Evolutionary conservation across 805 yeast genomes (phyloP).

Genomic region (Komagataella kurtzmanii): DNA sequence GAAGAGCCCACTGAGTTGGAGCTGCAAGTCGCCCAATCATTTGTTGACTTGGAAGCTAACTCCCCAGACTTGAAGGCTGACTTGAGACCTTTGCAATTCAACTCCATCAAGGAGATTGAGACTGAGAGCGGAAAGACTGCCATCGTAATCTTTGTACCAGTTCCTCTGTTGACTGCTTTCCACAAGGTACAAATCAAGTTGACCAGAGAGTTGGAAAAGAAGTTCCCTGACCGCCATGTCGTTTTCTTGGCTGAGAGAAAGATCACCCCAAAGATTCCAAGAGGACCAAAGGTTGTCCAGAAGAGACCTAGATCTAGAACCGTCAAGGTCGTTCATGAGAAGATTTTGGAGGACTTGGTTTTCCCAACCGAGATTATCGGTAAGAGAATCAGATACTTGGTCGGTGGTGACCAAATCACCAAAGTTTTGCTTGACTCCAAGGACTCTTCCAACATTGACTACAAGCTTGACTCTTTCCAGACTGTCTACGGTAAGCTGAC

Average conservation of each 20-base stretch:
- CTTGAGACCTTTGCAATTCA: slow-evolving; percentile 96
- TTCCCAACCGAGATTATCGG: slow-evolving; percentile 99
- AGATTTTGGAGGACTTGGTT: slow-evolving; percentile 95
- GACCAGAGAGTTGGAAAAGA: slow-evolving; percentile 99
- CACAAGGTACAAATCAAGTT: slow-evolving; percentile 95
- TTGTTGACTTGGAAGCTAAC: slow-evolving; percentile 85
- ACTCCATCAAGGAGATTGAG: slow-evolving; percentile 95
- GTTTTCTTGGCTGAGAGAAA: slow-evolving; percentile 99
- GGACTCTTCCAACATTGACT: slow-evolving; percentile 93
- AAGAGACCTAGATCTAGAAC: slow-evolving; percentile 99
- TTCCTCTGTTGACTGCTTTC: slow-evolving; percentile 82
- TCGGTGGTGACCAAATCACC: slow-evolving; percentile 97
- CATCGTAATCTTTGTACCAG: slow-evolving; percentile 95
- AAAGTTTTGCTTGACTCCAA: slow-evolving; percentile 96
- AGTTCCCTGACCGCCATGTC: slow-evolving; percentile 99
- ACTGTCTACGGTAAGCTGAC: slow-evolving; percentile 96
- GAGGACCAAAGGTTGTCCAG: slow-evolving; percentile 86
- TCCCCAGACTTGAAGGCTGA: slow-evolving; percentile 96
- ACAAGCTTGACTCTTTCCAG: slow-evolving; percentile 99
- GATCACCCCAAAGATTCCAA: slow-evolving; percentile 97
- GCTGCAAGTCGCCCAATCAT: slow-evolving; percentile 98
- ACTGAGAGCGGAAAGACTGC: slow-evolving; percentile 98
- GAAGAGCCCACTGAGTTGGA: slow-evolving; percentile 97
- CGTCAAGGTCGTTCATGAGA: slow-evolving; percentile 96
- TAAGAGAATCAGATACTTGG: slow-evolving; percentile 98